phyloP scores from a whole-genome alignment of 495 filamentous ascomycete species.

The Letharia columbiana region DNA sequence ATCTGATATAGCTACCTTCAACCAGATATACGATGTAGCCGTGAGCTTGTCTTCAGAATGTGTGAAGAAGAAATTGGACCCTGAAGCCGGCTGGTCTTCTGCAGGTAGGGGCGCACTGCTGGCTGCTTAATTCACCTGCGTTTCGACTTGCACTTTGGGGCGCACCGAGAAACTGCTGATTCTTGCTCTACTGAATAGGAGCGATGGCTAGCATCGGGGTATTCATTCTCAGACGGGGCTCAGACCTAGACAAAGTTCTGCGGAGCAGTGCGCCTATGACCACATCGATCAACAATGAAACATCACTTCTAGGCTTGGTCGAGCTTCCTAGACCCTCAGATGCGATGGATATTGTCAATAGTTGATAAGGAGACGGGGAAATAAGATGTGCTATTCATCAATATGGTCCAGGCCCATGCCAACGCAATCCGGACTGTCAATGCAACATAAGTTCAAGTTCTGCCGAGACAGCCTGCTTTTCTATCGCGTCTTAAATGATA shows the following conservation, averaged over 20 bases:
- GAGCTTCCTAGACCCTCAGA: background rate
- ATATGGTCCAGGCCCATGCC: background rate
- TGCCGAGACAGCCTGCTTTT: background rate
- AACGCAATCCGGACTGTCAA: background rate
- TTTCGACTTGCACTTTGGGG: background rate
- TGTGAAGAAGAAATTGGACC: background rate
- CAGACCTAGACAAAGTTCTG: background rate
- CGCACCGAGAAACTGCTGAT: background rate
- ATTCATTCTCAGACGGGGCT: background rate
- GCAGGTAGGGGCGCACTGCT: background rate
- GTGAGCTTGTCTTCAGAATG: background rate
- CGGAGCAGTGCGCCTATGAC: background rate
- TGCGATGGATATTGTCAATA: too few species aligned
- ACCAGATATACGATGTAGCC: background rate
- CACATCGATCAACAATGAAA: background rate
- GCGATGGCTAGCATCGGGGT: background rate
- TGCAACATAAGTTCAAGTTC: background rate
- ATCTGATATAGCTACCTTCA: background rate
- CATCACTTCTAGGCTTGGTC: background rate
- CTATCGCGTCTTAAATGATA: background rate
- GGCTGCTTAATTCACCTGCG: background rate
- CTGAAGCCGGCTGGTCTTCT: background rate
- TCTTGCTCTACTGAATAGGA: background rate
- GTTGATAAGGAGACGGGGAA: background rate
- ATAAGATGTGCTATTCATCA: background rate